Evolutionary conservation across 768 basidiomycete genomes (phyloP).

Genomic region (Exidia glandulosa): DNA sequence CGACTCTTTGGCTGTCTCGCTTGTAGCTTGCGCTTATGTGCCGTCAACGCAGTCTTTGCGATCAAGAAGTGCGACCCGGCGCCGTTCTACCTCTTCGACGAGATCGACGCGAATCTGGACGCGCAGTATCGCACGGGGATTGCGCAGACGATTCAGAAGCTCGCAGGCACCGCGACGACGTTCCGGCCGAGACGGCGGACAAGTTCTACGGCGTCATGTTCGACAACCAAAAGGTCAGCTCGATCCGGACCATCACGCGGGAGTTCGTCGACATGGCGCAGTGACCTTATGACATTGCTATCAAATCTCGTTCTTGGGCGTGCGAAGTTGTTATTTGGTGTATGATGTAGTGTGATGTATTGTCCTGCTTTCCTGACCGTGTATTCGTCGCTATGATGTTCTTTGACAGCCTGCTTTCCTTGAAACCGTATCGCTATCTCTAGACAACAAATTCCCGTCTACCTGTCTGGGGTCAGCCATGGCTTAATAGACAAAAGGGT

Average conservation of each 20-base stretch:
- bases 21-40: conserved; percentile 1
- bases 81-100: conserved; percentile 99
- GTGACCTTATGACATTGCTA: no score
- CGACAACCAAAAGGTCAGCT: conserved; percentile 90
- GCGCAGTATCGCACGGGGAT: conserved; percentile 97
- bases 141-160: conserved; percentile 94
- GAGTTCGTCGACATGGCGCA: conserved; percentile 67
- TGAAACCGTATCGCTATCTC: no score
- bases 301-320: no score
- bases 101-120: conserved; percentile 98
- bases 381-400: no score
- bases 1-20: neutral
- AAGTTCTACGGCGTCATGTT: conserved; percentile 97
- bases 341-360: no score
- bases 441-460: no score
- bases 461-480: no score
- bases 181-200: conserved; percentile 89
- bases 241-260: conserved; percentile 75
- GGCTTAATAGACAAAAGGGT: no score
- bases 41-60: conserved; percentile 81
- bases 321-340: no score
- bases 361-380: no score
- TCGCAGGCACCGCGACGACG: conserved; percentile 83
- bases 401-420: no score
- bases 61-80: conserved; percentile 99